These are phyloP conservation scores for Suillus sp. DNA, from an alignment of 768 basidiomycete genomes.

Conservation along the genomic window DNA sequence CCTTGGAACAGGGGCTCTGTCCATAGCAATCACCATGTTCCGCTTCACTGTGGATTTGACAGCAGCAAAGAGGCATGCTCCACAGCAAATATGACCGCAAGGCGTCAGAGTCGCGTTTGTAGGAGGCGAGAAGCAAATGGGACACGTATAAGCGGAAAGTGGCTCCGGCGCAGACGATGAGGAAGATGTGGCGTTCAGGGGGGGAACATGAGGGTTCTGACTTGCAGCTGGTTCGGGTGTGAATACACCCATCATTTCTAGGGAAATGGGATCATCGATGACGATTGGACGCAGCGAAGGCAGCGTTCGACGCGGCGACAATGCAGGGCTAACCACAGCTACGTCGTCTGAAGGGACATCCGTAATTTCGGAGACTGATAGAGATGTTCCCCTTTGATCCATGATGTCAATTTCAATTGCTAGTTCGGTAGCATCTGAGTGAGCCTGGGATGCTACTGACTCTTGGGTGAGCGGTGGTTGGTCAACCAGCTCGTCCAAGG, in stretches of 20 bases:
- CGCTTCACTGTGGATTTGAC: conserved; percentile 64
- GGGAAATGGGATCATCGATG: conserved; percentile 5
- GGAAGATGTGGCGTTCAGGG: conserved; percentile 3
- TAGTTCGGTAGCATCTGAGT: background rate
- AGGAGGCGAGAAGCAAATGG: conserved; percentile 78
- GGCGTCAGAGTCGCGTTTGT: conserved; percentile 76
- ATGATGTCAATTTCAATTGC: background rate
- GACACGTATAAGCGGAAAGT: conserved; percentile 70
- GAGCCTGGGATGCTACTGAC: background rate
- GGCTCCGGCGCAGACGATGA: conserved; percentile 25
- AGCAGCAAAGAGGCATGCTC: conserved; percentile 72
- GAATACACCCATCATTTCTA: background rate
- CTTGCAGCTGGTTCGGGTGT: conserved; percentile 8
- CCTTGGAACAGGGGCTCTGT: conserved; percentile 41
- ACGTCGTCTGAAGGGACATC: background rate
- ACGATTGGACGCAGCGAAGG: conserved; percentile 3
- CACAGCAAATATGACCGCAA: conserved; percentile 81
- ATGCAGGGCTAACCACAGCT: conserved; percentile 5
- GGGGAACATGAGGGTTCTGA: conserved; percentile 3
- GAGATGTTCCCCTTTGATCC: conserved; percentile 1
- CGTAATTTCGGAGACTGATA: background rate
- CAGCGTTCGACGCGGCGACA: background rate
- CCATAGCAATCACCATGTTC: conserved; percentile 36
- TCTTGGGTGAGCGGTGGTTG: conserved; percentile 5
- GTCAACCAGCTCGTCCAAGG: background rate